Percentiles rank a stretch among this genome's conserved stretches.
These are phyloP conservation scores for Pythium folliculosum DNA, from an alignment of 352 stramenopile species.

Conservation along the genomic window DNA sequence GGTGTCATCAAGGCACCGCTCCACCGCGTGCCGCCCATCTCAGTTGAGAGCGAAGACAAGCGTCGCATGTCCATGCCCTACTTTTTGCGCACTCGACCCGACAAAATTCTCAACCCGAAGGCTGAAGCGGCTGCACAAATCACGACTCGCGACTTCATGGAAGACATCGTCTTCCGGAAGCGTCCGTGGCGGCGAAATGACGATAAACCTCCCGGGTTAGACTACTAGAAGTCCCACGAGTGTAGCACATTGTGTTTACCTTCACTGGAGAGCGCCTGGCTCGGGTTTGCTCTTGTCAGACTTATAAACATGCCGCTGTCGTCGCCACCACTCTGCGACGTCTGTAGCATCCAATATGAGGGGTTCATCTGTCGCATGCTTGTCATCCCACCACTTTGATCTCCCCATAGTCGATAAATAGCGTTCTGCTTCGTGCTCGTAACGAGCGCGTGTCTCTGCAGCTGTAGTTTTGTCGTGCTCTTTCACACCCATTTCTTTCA, in stretches of 20 bases:
- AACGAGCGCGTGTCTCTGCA: background rate
- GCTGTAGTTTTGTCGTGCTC: conserved; percentile 1
- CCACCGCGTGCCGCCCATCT: conserved; percentile 76
- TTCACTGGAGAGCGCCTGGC: background rate
- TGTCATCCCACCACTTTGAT: conserved; percentile 24
- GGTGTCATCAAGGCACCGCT: conserved; percentile 70
- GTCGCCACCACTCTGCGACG: conserved; percentile 63
- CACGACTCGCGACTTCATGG: conserved; percentile 83
- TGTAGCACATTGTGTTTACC: background rate
- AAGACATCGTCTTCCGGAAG: conserved; percentile 78
- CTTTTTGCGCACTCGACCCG: conserved; percentile 63
- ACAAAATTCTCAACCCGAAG: conserved; percentile 61
- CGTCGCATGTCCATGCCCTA: conserved; percentile 88
- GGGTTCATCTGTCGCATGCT: conserved; percentile 17
- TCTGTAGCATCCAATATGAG: conserved; percentile 31
- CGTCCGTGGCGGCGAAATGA: conserved; percentile 69
- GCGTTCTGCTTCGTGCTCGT: conserved; percentile 9
- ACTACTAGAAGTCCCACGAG: conserved; percentile 41
- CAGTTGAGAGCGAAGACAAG: conserved; percentile 51
- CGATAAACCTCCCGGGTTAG: conserved; percentile 38
- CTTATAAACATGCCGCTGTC: background rate
- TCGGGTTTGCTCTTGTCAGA: conserved; percentile 2
- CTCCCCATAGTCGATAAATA: conserved; percentile 15
- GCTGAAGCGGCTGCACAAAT: conserved; percentile 39
- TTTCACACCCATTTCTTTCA: conserved; percentile 23